Base-by-base conservation (phyloP, 2,329 filamentous ascomycete genomes). In the Colletotrichum tabaci region DNA sequence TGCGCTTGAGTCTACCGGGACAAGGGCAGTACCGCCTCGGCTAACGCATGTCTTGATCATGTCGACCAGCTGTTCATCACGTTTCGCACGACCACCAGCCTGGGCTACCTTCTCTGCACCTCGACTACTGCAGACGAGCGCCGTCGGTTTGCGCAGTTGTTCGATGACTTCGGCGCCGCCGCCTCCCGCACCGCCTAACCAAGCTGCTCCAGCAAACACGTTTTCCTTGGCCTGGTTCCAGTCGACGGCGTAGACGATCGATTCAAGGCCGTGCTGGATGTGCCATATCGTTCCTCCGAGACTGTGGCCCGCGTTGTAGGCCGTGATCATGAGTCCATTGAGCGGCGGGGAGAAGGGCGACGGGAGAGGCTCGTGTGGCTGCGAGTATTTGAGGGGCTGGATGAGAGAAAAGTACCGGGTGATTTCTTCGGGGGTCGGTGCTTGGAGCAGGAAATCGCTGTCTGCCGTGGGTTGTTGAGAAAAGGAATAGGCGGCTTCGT, bases 201-300 rank as follows among this genome's bases (percentile, higher is more conserved):
- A 98, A 35, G 96, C 95, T 26, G 96, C 96, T 74, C 96, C 96
- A 0, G 96, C 92, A 71, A 98, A 91, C 18, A 98, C 95, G 82
- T 98, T 97, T 80, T 99, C 96, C 76, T 94, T 91, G n/a, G 93
- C 94, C 82, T 98, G 95, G 77, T 98, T 98, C 96, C 96, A 99
- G 79, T 98, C 96, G 21, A 98, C 94, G 0, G 96, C 96, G 77
- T 99, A 98, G 1, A 99, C 95, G 52, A 99, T 96, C 0, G 95
- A 98, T 81, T 99, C 96, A 79, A 98, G 88, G 0, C 95, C 95
- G 84, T 98, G 95, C 78, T 98, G 96, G 74, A 99, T 95, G 78
- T 98, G 96, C 96, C 96, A 99, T 85, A 99, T 98, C 30, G 96
- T 98, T 67, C 96, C 96, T 80, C 96, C 96, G 0, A 98, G 89